These are phyloP conservation scores for Ceratobasidium sp. DNA, from an alignment of 1,284 basidiomycete species.

Conservation along the genomic window DNA sequence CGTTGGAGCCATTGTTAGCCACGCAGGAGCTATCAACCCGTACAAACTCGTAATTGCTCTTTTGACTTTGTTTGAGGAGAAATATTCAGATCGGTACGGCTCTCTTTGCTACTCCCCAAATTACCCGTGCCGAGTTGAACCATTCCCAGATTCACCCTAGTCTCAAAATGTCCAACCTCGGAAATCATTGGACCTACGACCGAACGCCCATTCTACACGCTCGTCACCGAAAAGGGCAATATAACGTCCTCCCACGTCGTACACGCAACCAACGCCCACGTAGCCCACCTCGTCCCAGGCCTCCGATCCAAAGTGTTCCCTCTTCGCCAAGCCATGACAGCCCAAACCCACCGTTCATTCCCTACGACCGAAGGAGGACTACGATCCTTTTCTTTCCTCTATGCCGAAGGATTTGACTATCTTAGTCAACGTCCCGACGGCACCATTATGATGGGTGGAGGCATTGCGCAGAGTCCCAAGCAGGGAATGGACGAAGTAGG, in stretches of 20 bases:
- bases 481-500: slow-evolving; percentile 60
- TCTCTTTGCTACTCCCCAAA: slow-evolving; percentile 29
- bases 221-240: slow-evolving; percentile 54
- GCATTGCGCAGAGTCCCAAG: slow-evolving; percentile 57
- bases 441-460: slow-evolving; percentile 77
- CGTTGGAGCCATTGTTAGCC: slow-evolving; percentile 65
- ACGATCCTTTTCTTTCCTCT: slow-evolving; percentile 70
- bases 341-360: slow-evolving; percentile 67
- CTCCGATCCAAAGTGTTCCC: slow-evolving; percentile 62
- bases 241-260: slow-evolving; percentile 52
- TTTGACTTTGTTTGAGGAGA: slow-evolving; percentile 62
- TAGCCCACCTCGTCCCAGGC: slow-evolving; percentile 54
- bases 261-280: slow-evolving; percentile 58
- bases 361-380: slow-evolving; percentile 55
- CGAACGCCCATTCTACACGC: slow-evolving; percentile 58
- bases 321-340: slow-evolving; percentile 73
- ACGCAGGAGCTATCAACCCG: slow-evolving; percentile 68
- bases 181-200: slow-evolving; percentile 57
- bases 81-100: slow-evolving; percentile 61
- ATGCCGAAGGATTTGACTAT: slow-evolving; percentile 73
- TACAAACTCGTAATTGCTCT: slow-evolving; percentile 71
- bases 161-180: slow-evolving; percentile 66
- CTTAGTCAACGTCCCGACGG: slow-evolving; percentile 73
- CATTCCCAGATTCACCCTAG: slow-evolving; percentile 62
- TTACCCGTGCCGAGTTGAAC: not conserved